Percentiles rank a stretch among this genome's conserved stretches.
Evolutionary conservation across 164 flowering plant species (phyloP).

Genomic region (Cinnamomum chago): DNA sequence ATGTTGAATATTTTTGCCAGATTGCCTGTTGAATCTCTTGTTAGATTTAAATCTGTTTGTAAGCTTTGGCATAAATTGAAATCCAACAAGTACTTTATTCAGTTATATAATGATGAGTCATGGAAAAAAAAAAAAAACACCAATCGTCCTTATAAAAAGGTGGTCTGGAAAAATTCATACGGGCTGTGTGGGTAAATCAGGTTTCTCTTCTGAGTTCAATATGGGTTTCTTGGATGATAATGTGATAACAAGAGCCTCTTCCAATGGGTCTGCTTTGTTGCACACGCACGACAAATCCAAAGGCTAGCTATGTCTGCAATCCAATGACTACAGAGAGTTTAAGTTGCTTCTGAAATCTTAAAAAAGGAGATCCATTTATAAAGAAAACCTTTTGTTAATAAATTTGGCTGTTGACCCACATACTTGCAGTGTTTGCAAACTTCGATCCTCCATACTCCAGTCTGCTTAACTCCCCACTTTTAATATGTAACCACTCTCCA

Average conservation of each 20-base stretch:
- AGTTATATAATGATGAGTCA: conserved; percentile 51
- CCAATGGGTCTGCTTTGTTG: conserved; percentile 91
- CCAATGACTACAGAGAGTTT: conserved; percentile 74
- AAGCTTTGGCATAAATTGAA: conserved; percentile 55
- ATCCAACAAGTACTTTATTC: conserved; percentile 50
- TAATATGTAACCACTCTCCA: too few relatives aligned
- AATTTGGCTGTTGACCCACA: too few relatives aligned
- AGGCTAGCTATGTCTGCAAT: conserved; percentile 83
- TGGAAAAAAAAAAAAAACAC: conserved; percentile 38
- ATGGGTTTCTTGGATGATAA: conserved; percentile 75
- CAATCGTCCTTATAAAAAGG: conserved; percentile 51
- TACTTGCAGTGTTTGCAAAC: too few relatives aligned
- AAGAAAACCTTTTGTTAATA: too few relatives aligned
- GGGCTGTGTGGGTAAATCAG: too few relatives aligned
- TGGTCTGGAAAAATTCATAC: too few relatives aligned
- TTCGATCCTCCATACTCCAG: too few relatives aligned
- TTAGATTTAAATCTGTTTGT: conserved; percentile 59
- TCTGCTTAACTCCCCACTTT: too few relatives aligned
- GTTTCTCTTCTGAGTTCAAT: conserved; percentile 9
- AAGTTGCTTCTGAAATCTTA: conserved; percentile 52
- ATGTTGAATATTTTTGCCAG: too few relatives aligned
- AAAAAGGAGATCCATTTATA: conserved; percentile 31
- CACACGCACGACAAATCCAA: conserved; percentile 71
- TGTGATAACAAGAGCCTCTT: conserved; percentile 78
- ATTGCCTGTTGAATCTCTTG: too few relatives aligned